Evolutionary conservation across 2,329 filamentous ascomycete species (phyloP), one percentile per base, ranked within the genome.

Genomic region (Achaetomium macrosporum): DNA sequence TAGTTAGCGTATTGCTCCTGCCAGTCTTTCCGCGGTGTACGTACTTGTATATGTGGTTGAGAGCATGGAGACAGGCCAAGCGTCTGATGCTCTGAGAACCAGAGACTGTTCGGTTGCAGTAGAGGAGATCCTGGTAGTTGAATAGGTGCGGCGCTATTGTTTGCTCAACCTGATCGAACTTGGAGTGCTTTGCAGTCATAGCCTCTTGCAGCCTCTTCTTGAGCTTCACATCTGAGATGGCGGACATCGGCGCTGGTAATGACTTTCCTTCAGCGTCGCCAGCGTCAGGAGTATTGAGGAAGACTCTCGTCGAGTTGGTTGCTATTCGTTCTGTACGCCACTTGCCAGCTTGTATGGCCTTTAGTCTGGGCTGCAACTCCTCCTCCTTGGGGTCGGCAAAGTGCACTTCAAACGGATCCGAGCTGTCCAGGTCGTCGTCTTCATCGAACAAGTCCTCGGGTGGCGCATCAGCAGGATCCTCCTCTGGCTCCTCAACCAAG

Each of bases 31-130:
- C 31, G 1, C 3, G 10, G 10, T n/a, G 8, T 13, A 65, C 78
- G 66, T 67, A 84, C 81, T 96, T 96, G 69, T 95, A 84, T 39
- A 97, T 77, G 66, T 97, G 93, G 67, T 97, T 97, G 12, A 97
- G 74, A 2, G 86, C 85, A 69, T 99, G 93, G 1, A 96, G 75
- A 61, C 87, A 90, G 15, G 83, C 77, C 47, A 96, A 72, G 39
- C 84, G 82, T 47, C 90, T 83, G 45, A 97, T 67, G 5, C 76
- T 78, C 19, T 79, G 74, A 0, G 88, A 81, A 64, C 92, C 93
- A 15, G 76, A 72, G 1, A 84, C 70, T 0, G 80, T 88, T 41
- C 92, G 79, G 48, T 83, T 82, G 51, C 85, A 88, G 63, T 87
- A 88, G 1, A 96, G 70, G 1, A 95, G 62, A 64, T 97, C 92